Base-by-base conservation (phyloP, 768 basidiomycete genomes). In the Naematelia encephala region DNA sequence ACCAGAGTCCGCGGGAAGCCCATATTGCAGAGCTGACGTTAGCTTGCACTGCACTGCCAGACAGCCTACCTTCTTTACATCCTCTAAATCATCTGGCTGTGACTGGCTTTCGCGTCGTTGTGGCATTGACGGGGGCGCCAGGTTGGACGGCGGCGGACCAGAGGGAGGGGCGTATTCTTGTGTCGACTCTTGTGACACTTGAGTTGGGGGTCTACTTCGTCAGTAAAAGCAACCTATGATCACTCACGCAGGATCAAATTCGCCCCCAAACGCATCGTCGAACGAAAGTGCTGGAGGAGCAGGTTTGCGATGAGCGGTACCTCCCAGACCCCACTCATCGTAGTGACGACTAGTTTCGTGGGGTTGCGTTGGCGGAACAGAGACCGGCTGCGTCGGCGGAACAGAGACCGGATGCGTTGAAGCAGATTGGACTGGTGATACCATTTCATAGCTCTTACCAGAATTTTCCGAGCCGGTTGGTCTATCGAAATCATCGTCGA, bases 1-100 rank as follows among this genome's bases (percentile, higher is more conserved):
- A 90, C 89, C 73, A 92, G 86, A 14, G 80, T 76, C 43, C 93
- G 84, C 61, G 83, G 86, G 80, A 98, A 97, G 23, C 94, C 94
- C 92, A 97, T 96, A 19, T 82, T 83, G 48, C 85, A 85, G 42
- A 98, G 80, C 71, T 88, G 86, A 88, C 21, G 92, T 87, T 1
- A 86, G 79, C 61, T 86, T 85, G 12, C 86, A 84, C 58, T 91
- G 88, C 10, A 19, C 27, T 3, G n/a, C 25, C 22, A 46, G 11
- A 22, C 8, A 44, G 81, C 76, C 55, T 44, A 74, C 74, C 66
- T 73, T 75, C 58, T 77, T 77, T 4, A 77, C 76, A 57, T 77
- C 73, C 51, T 74, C 70, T 19, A 77, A 56, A 55, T 77, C 76
- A 54, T 77, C 76, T 1, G 63, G 53, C 56, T 77, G 76, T 1